A percentile compares a stretch with the other conserved stretches of the same genome.
phyloP scores from a whole-genome alignment of 805 yeast genomes.

The Cyberlindnera saturnus region DNA sequence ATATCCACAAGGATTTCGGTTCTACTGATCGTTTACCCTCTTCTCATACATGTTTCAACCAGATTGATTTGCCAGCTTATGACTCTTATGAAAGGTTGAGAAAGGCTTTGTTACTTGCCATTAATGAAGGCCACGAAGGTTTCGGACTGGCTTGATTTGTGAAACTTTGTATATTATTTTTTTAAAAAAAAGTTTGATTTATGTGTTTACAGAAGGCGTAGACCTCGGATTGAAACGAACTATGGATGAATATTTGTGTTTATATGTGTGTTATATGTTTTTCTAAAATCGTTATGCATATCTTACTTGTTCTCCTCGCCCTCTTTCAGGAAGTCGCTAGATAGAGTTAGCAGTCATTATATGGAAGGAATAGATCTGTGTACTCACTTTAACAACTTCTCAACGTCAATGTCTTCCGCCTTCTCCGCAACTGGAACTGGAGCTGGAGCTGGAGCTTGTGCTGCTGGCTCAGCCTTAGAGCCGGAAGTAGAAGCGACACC shows the following conservation, averaged over 20 bases:
- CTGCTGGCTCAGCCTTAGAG: constrained; percentile 17
- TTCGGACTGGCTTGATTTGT: constrained; percentile 69
- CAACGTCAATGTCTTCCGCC: constrained; percentile 28
- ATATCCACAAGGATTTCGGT: constrained; percentile 87
- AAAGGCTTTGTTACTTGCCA: constrained; percentile 73
- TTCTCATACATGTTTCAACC: constrained; percentile 96
- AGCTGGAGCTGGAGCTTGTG: constrained; percentile 17
- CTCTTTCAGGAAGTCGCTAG: constrained; percentile 26
- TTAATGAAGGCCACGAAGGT: constrained; percentile 94
- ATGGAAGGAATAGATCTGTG: not conserved
- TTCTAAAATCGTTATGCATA: not conserved
- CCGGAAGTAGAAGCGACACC: constrained; percentile 21
- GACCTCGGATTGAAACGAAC: not conserved
- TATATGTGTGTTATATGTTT: not conserved
- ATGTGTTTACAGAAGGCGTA: not conserved
- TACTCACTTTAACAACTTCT: constrained; percentile 24
- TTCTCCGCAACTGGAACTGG: constrained; percentile 21
- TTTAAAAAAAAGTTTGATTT: not conserved
- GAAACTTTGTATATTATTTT: not conserved
- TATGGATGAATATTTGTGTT: not conserved
- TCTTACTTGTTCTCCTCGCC: constrained; percentile 14
- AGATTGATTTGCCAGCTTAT: constrained; percentile 88
- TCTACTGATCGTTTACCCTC: constrained; percentile 83
- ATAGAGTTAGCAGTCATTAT: constrained; percentile 3
- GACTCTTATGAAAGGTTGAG: constrained; percentile 82